These are phyloP conservation scores for Tuber borchii DNA, from an alignment of 495 filamentous ascomycete species.

Conservation along the genomic window DNA sequence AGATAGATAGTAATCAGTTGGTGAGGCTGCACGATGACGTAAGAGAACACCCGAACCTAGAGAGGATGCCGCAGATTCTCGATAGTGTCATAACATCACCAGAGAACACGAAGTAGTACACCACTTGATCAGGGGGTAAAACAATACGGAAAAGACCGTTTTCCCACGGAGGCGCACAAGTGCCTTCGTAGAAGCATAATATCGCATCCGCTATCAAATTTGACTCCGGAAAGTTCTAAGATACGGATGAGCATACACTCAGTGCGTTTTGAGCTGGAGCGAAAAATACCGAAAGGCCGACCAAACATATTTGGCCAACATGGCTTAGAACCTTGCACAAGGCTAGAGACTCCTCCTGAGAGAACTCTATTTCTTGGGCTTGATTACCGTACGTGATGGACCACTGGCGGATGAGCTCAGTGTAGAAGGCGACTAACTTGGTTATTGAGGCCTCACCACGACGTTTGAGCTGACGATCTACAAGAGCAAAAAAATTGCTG, in stretches of 20 bases:
- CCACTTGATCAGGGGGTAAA: slow-evolving; percentile 59
- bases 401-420: slow-evolving; percentile 64
- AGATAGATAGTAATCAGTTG: not conserved
- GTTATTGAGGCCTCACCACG: slow-evolving; percentile 17
- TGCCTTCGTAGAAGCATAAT: slow-evolving; percentile 62
- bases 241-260: slow-evolving; percentile 9
- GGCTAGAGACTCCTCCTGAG: slow-evolving; percentile 21
- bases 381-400: slow-evolving; percentile 43
- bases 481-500: slow-evolving; percentile 48
- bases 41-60: slow-evolving; percentile 36
- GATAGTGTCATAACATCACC: slow-evolving; percentile 60
- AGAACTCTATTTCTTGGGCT: slow-evolving; percentile 13
- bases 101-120: slow-evolving; percentile 65
- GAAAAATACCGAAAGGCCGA: slow-evolving; percentile 24
- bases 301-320: slow-evolving; percentile 36
- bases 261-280: slow-evolving; percentile 1
- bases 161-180: slow-evolving; percentile 43
- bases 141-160: slow-evolving; percentile 48
- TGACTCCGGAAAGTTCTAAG: slow-evolving; percentile 21
- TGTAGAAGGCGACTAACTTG: slow-evolving; percentile 62
- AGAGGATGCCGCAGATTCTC: slow-evolving; percentile 60
- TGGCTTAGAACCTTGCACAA: slow-evolving; percentile 29
- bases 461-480: slow-evolving; percentile 50
- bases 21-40: not conserved
- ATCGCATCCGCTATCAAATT: slow-evolving; percentile 44